These are phyloP conservation scores for Scopulariopsis brevicaulis DNA, from an alignment of 2,329 filamentous ascomycete genomes.

Conservation along the genomic window DNA sequence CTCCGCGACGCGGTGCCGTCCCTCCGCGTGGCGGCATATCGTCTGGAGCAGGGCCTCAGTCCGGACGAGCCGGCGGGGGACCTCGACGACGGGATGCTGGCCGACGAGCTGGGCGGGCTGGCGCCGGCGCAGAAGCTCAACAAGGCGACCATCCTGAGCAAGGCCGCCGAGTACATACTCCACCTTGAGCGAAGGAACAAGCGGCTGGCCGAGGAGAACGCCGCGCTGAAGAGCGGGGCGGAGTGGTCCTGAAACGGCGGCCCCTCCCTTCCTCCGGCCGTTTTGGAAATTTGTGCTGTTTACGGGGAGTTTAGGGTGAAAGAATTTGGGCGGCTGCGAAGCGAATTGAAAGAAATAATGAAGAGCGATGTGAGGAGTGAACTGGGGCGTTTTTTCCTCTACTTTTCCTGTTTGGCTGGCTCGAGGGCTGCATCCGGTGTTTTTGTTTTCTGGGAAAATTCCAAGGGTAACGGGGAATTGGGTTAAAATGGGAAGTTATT, in stretches of 20 bases:
- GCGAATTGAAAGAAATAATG: neutral
- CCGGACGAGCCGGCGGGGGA: conserved; percentile 6
- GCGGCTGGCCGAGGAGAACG: conserved; percentile 18
- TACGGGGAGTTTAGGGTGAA: neutral
- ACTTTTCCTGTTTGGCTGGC: too few species aligned
- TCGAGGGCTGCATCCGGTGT: neutral
- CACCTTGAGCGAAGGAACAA: conserved; percentile 23
- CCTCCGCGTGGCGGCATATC: conserved; percentile 20
- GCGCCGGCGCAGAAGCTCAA: conserved; percentile 25
- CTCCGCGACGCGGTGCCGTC: conserved; percentile 57
- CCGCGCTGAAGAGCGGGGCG: conserved; percentile 16
- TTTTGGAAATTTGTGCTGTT: neutral
- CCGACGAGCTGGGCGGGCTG: conserved; percentile 17
- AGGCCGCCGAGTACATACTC: conserved; percentile 24
- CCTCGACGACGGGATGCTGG: conserved; percentile 8
- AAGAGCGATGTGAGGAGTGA: too few species aligned
- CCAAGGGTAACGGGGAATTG: neutral
- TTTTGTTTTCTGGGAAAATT: neutral
- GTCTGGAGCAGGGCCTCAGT: conserved; percentile 11
- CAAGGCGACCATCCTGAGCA: conserved; percentile 29
- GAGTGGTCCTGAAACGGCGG: neutral
- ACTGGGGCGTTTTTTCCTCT: neutral
- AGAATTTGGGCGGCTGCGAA: neutral
- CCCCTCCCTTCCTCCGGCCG: neutral
- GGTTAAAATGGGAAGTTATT: neutral